Conservation (phyloP, 2,329 filamentous ascomycete species). For the Dactylellina sp. region DNA sequence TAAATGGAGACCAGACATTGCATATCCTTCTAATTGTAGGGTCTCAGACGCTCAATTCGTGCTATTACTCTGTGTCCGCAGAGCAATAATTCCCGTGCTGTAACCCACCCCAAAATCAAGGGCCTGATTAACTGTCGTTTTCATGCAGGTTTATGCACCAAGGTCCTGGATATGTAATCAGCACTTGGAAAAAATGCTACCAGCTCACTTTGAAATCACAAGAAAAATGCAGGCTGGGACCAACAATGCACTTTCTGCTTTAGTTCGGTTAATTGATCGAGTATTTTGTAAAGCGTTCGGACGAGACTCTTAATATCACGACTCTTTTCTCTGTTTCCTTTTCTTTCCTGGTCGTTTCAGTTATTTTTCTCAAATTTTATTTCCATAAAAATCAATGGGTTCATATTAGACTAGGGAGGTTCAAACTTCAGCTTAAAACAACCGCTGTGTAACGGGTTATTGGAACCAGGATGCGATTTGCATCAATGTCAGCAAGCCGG, state of each 20-base stretch:
- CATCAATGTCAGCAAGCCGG: neutral
- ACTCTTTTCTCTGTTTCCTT: too few species aligned
- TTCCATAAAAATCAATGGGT: too few species aligned
- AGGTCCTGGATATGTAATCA: constrained; percentile 12
- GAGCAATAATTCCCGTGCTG: constrained; percentile 39
- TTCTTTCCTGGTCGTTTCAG: too few species aligned
- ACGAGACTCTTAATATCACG: too few species aligned
- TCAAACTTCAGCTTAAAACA: constrained; percentile 23
- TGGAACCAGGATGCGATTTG: constrained; percentile 13
- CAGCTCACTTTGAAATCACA: constrained; percentile 15
- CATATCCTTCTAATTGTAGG: constrained; percentile 43
- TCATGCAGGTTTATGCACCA: constrained; percentile 49
- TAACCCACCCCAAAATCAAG: constrained; percentile 21
- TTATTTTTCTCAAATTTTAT: too few species aligned
- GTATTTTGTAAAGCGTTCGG: too few species aligned
- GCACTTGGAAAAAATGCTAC: neutral
- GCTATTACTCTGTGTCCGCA: constrained; percentile 7
- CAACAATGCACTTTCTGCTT: neutral
- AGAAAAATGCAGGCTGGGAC: neutral
- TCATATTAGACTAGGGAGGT: neutral
- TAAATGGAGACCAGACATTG: constrained; percentile 1
- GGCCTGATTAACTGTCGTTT: constrained; percentile 34
- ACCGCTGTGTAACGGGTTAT: constrained; percentile 47
- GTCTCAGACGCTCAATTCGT: neutral
- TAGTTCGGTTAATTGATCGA: too few species aligned